Base-by-base conservation (phyloP, 192 early-diverging fungal species). In the Podila clonocystis region DNA sequence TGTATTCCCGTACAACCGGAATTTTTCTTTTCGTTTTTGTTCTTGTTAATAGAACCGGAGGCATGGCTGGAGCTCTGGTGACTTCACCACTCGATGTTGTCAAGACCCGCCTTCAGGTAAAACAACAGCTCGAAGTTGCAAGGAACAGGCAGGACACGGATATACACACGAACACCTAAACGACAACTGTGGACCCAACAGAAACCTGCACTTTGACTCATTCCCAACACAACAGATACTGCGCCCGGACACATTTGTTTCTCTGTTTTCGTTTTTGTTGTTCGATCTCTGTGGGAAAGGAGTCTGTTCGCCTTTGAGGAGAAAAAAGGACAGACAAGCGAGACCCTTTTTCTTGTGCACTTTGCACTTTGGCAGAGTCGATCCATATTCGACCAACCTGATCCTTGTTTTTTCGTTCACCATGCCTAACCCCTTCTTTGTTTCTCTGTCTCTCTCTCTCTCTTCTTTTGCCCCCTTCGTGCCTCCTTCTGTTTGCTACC, bases 21-120 rank as follows among this genome's bases (percentile, higher is more conserved):
- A 36, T 65, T 19, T 48, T 62, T 34, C 50, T 24, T 8, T 30
- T 58, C 30, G 34, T 13, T 61, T 45, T 9, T 57, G 13, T 33
- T 58, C 30, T 29, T 45, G 60, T 57, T 22, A 30, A n/a, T 76
- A 90, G 91, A 65, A 75, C 91, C 5, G 92, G 91, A 34, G 94
- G 93, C 0, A 89, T 91, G 92, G 84, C 91, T 29, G 97, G 96
- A 34, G 97, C 97, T 24, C 72, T 95, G 1, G 87, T 91, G 1
- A 97, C 96, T 29, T 97, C 94, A 57, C 97, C 97, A 0, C 86
- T 99, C 33, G 97, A 99, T 73, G 95, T 99, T 15, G 91, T 98
- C 58, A 97, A 97, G 70, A 98, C 97, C 7, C 91, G 97, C 33
- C 85, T 97, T 70, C 97, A 99, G 87, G 94, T 93, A 70, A 72